Conservation (phyloP, 495 filamentous ascomycete genomes). For the Neurospora sp. region DNA sequence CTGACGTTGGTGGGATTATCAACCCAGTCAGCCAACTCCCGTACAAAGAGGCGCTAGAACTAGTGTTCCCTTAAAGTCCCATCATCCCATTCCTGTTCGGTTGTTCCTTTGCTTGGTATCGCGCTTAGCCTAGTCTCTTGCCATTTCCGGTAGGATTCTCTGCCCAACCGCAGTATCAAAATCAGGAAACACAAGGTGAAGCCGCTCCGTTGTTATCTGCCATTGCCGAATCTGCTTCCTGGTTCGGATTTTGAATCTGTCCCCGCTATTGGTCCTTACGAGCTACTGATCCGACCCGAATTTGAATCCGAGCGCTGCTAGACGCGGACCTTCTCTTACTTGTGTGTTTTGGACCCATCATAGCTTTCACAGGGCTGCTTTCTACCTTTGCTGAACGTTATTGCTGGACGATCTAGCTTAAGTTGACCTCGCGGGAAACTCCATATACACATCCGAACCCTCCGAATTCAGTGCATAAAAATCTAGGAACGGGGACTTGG, state of each 20-base stretch:
- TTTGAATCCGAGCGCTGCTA: background rate
- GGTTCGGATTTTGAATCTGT: background rate
- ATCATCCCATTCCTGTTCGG: background rate
- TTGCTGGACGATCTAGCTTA: background rate
- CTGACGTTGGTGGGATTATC: background rate
- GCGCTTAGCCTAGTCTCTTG: background rate
- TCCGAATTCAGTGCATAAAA: background rate
- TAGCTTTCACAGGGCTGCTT: background rate
- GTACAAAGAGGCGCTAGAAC: conserved; percentile 2
- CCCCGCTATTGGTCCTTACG: background rate
- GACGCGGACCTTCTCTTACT: background rate
- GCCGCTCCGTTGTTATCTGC: background rate
- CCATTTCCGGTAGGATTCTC: background rate
- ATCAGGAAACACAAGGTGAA: background rate
- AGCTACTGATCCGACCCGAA: background rate
- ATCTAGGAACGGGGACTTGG: background rate
- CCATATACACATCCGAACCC: background rate
- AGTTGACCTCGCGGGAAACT: background rate
- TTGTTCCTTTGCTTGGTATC: background rate
- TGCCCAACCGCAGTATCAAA: background rate
- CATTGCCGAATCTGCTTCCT: background rate
- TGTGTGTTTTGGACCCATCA: background rate
- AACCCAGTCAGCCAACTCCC: background rate
- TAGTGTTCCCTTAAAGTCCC: background rate
- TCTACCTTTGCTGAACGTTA: background rate